Evolutionary conservation across 176 grass and related monocot species (phyloP), one percentile per base, ranked within the genome.

Genomic region (Calamus simplicifolius): DNA sequence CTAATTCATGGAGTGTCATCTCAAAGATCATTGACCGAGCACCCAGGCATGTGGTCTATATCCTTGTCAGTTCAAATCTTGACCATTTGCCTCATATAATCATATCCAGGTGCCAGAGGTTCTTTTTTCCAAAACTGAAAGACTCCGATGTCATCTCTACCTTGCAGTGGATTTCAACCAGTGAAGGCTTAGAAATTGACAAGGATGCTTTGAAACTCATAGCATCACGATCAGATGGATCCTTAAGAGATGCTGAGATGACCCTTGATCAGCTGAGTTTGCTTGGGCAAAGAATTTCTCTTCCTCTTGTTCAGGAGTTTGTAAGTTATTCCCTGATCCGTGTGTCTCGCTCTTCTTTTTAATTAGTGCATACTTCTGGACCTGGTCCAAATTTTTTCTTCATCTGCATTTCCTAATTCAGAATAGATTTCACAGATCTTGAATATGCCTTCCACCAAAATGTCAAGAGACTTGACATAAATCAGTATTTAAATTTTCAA

Each of bases 241-340:
- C 93, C 5, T 57, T 98, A 57, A 82, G 93, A 69, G 93, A 98
- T 78, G 93, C 87, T 17, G 73, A 88, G 70, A 98, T 98, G 93
- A 98, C 81, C 56, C 69, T 98, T 71, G 93, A 98, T 76, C 93
- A 98, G 50, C 57, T 98, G 59, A 88, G 93, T 58, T 81, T 98
- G 75, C 79, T 92, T 58, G 87, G 87, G 16, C 88, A 89, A 75
- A 85, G 79, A 85, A 85, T 98, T 73, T 85, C 93, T 27, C 75
- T 88, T 56, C 72, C 79, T 16, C 79, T 98, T 64, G 93, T 98
- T 64, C 93, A 92, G 82, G 87, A 98, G 71, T 81, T 98, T 72
- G 93, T 98, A 75, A 92, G 93, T 85, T 77, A 54, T 43, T 43
- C 35, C 31, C 21, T 18, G 26, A 5, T 4, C 54, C 27, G 29